Base-by-base conservation (phyloP, 2,329 filamentous ascomycete species). In the Fusarium circinatum region DNA sequence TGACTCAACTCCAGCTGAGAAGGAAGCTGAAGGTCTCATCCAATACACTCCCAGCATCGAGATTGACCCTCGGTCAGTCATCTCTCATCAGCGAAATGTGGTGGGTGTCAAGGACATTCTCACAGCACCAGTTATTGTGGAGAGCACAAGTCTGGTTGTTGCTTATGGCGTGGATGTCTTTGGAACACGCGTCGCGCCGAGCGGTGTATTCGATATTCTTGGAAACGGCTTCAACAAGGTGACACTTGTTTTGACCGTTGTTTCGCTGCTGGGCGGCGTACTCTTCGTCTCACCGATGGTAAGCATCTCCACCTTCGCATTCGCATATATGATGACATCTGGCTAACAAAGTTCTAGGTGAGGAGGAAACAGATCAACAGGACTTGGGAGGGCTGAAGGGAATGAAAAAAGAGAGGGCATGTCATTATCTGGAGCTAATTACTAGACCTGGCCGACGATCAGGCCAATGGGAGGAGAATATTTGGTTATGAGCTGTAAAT, bases 221-320 rank as follows among this genome's bases (percentile, higher is more conserved):
- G 96, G 95, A 71, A 96, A 95, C 83, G 94, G 94, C 6, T 99
- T 99, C 83, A 96, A 96, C 81, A 98, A 97, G 86, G 80, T 95
- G 63, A 93, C 95, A 76, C 89, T 99, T 79, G 82, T 98, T 42
- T 87, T 89, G 22, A 99, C 96, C 2, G 95, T 99, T 42, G 86
- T 93, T 45, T 96, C 94, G 24, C 86, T 98, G 75, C 89, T 89
- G 51, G 87, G 89, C 44, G 95, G 94, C 51, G 96, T 98, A 22
- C 82, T 91, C 73, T 89, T 94, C 63, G 85, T 98, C 79, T 92
- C 92, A 60, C 96, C 96, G 34, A 90, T 98, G 89, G 96, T 98
- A 87, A 86, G 93, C 87, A 73, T 18, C 24, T n/a, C 17, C 11
- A 15, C 54, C 52, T 22, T 60, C 28, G 48, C 28, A 49, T 24